Evolutionary conservation across 2,329 filamentous ascomycete genomes (phyloP), one percentile per base, ranked within the genome.

Genomic region (Colletotrichum chrysophilum): DNA sequence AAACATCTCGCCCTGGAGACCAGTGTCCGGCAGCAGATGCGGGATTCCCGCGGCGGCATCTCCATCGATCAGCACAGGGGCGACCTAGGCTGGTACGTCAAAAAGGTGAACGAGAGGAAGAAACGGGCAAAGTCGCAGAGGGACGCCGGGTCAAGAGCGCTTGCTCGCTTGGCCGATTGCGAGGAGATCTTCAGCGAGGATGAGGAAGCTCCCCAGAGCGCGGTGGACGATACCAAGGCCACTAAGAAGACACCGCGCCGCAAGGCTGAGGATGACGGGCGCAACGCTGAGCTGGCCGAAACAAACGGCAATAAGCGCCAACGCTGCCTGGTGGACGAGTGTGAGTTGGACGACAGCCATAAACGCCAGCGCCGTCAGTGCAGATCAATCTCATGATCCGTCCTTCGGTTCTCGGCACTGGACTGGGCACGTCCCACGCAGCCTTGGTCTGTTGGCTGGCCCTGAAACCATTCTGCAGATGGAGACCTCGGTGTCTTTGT

Each of bases 51-150:
- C 28, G 62, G 38, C n/a, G 79, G 79, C 21, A 71, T 75, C 13
- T 77, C 79, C 32, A 78, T 83, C 32, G 80, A 79, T 10, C 71
- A 79, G 66, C 81, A 84, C 78, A 74, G 55, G 55, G 83, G 83
- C 10, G 79, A 84, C 55, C 73, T 83, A 26, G 73, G 72, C 3
- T 61, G 70, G 69, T 81, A 76, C 56, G 48, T 76, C 4, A 77
- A 60, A 26, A 74, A 73, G 13, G 66, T 73, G 8, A 69, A 75
- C 14, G 61, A 78, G 7, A 67, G 62, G 14, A 81, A 79, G 48
- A n/a, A 30, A 21, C 38, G 71, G 8, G 62, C 58, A 69, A 82
- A 80, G 3, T 66, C 70, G 24, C 21, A 58, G 4, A 55, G 28
- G n/a, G 38, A 58, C 16, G 43, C 28, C 5, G 67, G 43, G 24